phyloP scores from a whole-genome alignment of 2,329 filamentous ascomycete genomes.

The Chaetomiaceae sp. region DNA sequence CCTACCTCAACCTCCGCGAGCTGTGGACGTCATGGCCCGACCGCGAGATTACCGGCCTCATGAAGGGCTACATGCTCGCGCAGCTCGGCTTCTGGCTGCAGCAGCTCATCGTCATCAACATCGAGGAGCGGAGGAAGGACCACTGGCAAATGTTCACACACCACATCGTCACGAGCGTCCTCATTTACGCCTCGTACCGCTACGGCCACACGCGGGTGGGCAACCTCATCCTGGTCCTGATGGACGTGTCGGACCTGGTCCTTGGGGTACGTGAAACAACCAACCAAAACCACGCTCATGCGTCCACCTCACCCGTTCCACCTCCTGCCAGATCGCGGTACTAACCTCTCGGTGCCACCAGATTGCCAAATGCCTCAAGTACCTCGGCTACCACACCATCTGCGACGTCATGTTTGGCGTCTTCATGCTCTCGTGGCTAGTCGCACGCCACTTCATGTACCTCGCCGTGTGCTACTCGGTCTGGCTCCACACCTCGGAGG shows the following conservation, averaged over 20 bases:
- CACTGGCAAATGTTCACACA: constrained; percentile 95
- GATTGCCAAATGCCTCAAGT: constrained; percentile 92
- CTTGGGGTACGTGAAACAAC: constrained; percentile 61
- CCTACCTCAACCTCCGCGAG: constrained; percentile 70
- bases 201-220: constrained; percentile 85
- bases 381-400: constrained; percentile 66
- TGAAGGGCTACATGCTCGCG: constrained; percentile 85
- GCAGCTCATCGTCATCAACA: constrained; percentile 88
- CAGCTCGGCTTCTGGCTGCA: constrained; percentile 93
- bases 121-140: constrained; percentile 91
- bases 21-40: constrained; percentile 84
- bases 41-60: constrained; percentile 65
- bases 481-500: constrained; percentile 57
- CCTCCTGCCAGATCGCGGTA: no score
- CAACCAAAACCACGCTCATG: no score
- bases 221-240: constrained; percentile 81
- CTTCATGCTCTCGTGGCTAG: constrained; percentile 82
- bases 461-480: constrained; percentile 77
- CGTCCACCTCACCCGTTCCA: not conserved
- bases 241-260: constrained; percentile 89
- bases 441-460: constrained; percentile 78
- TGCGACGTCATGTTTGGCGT: constrained; percentile 82
- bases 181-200: constrained; percentile 77
- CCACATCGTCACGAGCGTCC: constrained; percentile 79
- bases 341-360: constrained; percentile 32